phyloP scores from a whole-genome alignment of 192 early-diverging fungal genomes.

The Neocallimastix lanati region DNA sequence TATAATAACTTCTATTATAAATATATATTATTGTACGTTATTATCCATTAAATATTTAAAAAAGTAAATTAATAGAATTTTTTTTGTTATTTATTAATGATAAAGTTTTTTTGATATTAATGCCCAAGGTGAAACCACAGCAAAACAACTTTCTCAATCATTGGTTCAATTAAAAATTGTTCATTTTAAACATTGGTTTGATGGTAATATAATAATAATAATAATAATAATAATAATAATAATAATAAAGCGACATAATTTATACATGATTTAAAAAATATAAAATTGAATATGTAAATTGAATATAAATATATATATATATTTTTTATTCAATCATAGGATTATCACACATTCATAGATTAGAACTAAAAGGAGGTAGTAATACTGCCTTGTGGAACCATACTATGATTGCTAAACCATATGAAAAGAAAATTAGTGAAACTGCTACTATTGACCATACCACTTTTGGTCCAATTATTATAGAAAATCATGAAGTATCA shows the following conservation, averaged over 20 bases:
- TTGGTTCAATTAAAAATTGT: neutral
- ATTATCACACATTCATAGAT: neutral
- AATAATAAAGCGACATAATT: neutral
- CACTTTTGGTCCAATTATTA: neutral
- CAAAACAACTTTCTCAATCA: neutral
- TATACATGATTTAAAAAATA: neutral
- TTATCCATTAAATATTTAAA: too few relatives aligned
- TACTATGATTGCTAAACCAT: neutral
- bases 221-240: too few relatives aligned
- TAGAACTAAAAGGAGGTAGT: neutral
- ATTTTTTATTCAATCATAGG: too few relatives aligned
- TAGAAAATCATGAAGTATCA: neutral
- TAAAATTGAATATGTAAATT: too few relatives aligned
- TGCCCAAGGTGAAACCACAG: neutral
- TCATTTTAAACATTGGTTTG: neutral
- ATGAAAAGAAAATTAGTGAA: neutral
- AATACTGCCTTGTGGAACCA: neutral
- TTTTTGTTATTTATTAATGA: too few relatives aligned
- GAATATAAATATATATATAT: too few relatives aligned
- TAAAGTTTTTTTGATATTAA: neutral
- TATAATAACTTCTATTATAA: too few relatives aligned
- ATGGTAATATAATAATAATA: too few relatives aligned
- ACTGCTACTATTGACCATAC: neutral
- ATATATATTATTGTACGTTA: too few relatives aligned
- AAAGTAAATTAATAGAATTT: too few relatives aligned